Conservation (phyloP, 75 land plant species). For the Picea sitchensis region DNA sequence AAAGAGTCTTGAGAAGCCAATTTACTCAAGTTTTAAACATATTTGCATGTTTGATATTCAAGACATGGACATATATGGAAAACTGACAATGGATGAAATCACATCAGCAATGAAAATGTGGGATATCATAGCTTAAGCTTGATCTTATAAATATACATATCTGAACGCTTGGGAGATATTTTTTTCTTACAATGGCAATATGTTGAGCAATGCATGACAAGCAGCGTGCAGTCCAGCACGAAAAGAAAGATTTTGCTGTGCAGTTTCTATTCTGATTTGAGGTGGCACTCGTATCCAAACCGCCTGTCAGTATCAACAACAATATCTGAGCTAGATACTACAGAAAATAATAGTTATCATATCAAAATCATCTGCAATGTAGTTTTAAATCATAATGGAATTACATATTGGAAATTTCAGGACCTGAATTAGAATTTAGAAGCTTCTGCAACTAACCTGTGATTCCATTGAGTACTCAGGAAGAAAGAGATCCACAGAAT, state of each 20-base stretch:
- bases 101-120: not conserved
- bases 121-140: not conserved
- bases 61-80: not conserved
- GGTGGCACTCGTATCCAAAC: conserved; percentile 91
- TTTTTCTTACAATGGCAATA: conserved; percentile 78
- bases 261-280: conserved; percentile 50
- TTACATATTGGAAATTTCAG: not conserved
- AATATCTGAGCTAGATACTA: not conserved
- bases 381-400: not conserved
- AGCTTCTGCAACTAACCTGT: conserved; percentile 54
- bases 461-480: conserved; percentile 87
- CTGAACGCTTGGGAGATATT: not conserved
- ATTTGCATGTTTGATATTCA: not conserved
- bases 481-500: conserved; percentile 84
- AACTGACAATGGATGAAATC: conserved; percentile 3
- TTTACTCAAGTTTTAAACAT: not conserved
- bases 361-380: no score
- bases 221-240: conserved; percentile 95
- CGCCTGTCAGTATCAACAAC: conserved; percentile 49
- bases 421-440: not conserved
- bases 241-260: conserved; percentile 40
- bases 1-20: not conserved
- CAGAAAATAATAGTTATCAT: not conserved
- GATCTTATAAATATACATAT: not conserved
- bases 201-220: conserved; percentile 86